Base-by-base conservation (phyloP, 163 green algal species). In the Trebouxia gelatinosa region DNA sequence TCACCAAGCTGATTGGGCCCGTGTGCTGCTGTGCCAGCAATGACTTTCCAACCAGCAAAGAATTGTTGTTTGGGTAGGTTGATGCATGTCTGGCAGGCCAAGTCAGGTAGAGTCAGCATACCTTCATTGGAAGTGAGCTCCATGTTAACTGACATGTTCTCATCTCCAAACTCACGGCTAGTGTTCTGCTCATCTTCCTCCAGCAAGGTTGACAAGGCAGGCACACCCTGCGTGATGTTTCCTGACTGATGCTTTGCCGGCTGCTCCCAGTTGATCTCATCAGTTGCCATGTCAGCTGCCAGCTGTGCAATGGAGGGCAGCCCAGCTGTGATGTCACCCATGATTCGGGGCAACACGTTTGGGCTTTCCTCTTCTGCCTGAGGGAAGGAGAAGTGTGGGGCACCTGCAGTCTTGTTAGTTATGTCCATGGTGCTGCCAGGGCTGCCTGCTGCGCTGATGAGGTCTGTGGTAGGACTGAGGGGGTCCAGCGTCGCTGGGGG, bases 201-300 rank as follows among this genome's bases (percentile, higher is more conserved):
- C 26, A 94, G 79, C 35, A 96, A 80, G 0, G 84, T 87, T 0
- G 83, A 90, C 29, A 96, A 81, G 23, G 82, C 84, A 0, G 88
- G 88, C n/a, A 95, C 76, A 23, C 82, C 85, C 4, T 84, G 84
- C 23, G 92, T 96, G 66, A 96, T 93, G 80, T 91, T 62, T 43
- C 46, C 17, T 28, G 28, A 26, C 28, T 43, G 43, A 50, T 59
- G 1, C 38, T 35, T 31, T 17, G 7, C 34, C 4, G 34, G 54
- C 74, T 71, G 51, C 57, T 51, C 50, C 74, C 32, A 32, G 17
- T 31, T 38, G 19, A 70, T 46, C 32, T 66, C 74, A 65, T 23
- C 74, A n/a, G 31, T 39, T 5, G 54, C 50, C 51, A 50, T 37
- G 23, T 48, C 46, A 65, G 29, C 54, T 38, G 72, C 72, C 26